phyloP scores from a whole-genome alignment of 768 basidiomycete genomes.

The Plicaturopsis crispa region DNA sequence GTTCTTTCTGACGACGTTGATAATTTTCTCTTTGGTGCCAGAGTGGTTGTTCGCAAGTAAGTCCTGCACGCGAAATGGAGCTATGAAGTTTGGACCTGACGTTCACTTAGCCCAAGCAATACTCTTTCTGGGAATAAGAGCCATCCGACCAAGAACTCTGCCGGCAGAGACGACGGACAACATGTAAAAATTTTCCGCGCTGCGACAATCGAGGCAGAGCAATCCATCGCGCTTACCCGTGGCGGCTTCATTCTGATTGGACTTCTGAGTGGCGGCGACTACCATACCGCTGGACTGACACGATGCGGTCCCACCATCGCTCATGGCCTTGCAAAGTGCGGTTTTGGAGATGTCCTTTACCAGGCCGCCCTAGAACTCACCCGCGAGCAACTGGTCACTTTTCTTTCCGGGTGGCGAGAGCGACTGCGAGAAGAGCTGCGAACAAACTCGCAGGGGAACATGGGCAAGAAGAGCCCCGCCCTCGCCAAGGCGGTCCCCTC shows the following conservation, averaged over 20 bases:
- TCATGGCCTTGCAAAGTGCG: constrained; percentile 72
- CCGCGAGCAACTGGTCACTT: constrained; percentile 36
- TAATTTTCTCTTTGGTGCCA: constrained; percentile 85
- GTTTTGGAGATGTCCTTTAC: constrained; percentile 67
- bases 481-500: constrained; percentile 59
- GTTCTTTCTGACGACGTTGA: constrained; percentile 93
- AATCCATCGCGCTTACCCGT: constrained; percentile 41
- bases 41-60: constrained; percentile 78
- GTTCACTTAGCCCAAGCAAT: constrained; percentile 47
- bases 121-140: constrained; percentile 67
- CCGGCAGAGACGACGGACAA: constrained; percentile 69
- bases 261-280: constrained; percentile 86
- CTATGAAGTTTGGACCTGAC: constrained; percentile 6
- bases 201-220: constrained; percentile 32
- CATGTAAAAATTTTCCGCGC: constrained; percentile 40
- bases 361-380: constrained; percentile 46
- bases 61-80: constrained; percentile 6
- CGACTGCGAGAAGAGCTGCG: constrained; percentile 55
- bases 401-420: constrained; percentile 57
- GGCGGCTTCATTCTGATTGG: constrained; percentile 78
- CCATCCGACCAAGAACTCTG: constrained; percentile 54
- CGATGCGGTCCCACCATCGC: constrained; percentile 69
- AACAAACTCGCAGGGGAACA: constrained; percentile 56
- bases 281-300: constrained; percentile 61
- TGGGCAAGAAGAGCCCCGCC: constrained; percentile 57